Evolutionary conservation across 1,284 basidiomycete genomes (phyloP), one percentile per base, ranked within the genome.

Genomic region (Lignosus rhinocerotis): DNA sequence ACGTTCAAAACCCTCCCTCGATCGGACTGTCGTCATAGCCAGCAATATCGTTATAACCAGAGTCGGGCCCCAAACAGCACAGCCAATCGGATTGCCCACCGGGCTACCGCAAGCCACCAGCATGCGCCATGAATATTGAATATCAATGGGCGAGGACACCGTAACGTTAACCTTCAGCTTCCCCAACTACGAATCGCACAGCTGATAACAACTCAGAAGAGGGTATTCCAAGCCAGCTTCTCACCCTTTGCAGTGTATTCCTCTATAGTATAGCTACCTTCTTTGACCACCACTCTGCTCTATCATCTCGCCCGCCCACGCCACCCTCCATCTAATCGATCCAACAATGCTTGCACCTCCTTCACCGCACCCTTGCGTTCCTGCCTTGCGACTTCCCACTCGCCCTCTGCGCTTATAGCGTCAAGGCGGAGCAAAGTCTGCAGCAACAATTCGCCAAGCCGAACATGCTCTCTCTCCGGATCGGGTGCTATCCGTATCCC

Each of bases 381-480:
- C 60, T 76, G 75, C 61, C 92, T 78, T 17, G 91, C 92, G 5
- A 84, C 78, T 17, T 83, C 80, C 88, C 90, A 93, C 52, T 84
- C 80, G 34, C 82, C 79, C 51, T 90, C 85, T 30, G 87, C 77
- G 33, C 75, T 74, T 67, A 93, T 79, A 51, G 86, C 86, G 67
- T 94, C 92, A 31, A 94, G 76, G 42, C 89, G 82, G 8, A 94
- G 79, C 25, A 94, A 77, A 14, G 83, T 80, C 71, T 94, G 92
- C 30, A 94, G 77, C 30, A 94, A 78, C 53, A 90, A 73, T 72
- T 92, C 90, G 19, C 82, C 85, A 46, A 92, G 72, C 10, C 87
- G 80, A 11, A 75, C 70, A 63, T 89, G 87, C 61, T 89, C 86
- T 54, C 75, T 77, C 33, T 72, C 69, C 51, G 70, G 56, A 41